Base-by-base conservation (phyloP, 2,329 filamentous ascomycete species). In the Cercospora sesami region DNA sequence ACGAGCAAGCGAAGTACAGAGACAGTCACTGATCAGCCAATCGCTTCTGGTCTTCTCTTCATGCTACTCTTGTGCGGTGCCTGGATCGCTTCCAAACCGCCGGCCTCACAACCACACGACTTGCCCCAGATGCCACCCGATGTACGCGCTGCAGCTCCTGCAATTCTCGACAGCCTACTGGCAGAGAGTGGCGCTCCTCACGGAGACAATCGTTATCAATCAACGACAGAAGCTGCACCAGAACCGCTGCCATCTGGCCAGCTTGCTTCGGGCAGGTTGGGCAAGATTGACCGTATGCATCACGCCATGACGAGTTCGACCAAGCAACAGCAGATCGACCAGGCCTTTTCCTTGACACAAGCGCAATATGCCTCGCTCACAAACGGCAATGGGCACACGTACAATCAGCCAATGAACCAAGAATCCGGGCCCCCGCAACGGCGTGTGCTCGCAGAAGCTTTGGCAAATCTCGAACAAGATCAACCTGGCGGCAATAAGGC, bases 31-130 rank as follows among this genome's bases (percentile, higher is more conserved):
- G 84, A 85, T 67, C 83, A 84, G 68, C 86, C 89, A 69, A 90
- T 92, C 73, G 91, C 94, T 75, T 92, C 93, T 62, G 88, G 92
- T 75, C 82, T 98, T 75, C 86, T 98, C 79, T 90, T 94, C 80
- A 96, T 97, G 93, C 91, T 97, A 74, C 91, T 99, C 77, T 90
- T 99, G 64, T 94, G 97, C 72, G 95, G 95, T 78, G 95, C 95
- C 63, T 97, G 97, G 78, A 93, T 98, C 74, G 91, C 95, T 70
- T 97, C 94, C 33, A 96, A 94, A 81, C 88, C 89, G 55, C 85
- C 90, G 21, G 89, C 89, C 73, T 87, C 89, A 55, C 85, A 89
- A 16, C 83, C 86, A n/a, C 87, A 89, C 45, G 87, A 88, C 73
- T 89, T 96, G 73, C 91, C 91, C 61, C 87, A 87, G 66, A 90